A percentile compares a stretch with the other conserved stretches of the same genome.
Conservation (phyloP, 352 stramenopile species). For the Phytophthora tentaculata region DNA sequence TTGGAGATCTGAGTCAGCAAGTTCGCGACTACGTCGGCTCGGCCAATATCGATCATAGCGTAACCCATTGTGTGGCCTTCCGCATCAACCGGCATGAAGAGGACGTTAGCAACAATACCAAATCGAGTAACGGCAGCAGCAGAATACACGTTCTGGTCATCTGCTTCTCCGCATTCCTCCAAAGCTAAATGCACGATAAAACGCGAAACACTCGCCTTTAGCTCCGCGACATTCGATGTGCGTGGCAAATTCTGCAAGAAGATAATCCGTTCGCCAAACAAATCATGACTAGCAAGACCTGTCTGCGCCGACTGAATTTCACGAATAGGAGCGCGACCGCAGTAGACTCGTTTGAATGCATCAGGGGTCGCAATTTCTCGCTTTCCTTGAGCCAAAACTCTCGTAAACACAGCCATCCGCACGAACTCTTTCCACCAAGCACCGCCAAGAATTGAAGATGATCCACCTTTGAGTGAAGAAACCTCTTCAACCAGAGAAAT, state of each 20-base stretch:
- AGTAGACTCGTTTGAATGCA: conserved; percentile 58
- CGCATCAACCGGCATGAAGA: conserved; percentile 63
- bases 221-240: conserved; percentile 51
- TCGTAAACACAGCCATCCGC: conserved; percentile 66
- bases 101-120: conserved; percentile 63
- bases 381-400: conserved; percentile 48
- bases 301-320: conserved; percentile 56
- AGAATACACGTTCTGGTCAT: conserved; percentile 79
- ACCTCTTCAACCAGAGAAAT: conserved; percentile 71
- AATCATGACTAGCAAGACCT: conserved; percentile 38
- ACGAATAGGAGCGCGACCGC: conserved; percentile 61
- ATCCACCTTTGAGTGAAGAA: conserved; percentile 55
- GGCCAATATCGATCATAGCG: conserved; percentile 71
- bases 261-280: conserved; percentile 59
- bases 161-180: conserved; percentile 77
- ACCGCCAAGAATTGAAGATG: conserved; percentile 47
- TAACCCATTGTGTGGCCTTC: conserved; percentile 59
- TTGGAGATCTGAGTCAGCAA: conserved; percentile 53
- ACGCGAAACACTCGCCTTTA: conserved; percentile 52
- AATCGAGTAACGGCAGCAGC: conserved; percentile 66
- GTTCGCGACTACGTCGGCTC: conserved; percentile 65
- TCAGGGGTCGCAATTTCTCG: conserved; percentile 44
- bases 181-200: conserved; percentile 71
- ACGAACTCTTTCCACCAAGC: conserved; percentile 69
- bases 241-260: conserved; percentile 72